These are phyloP conservation scores for Dothideomycetidae sp. DNA, from an alignment of 2,329 filamentous ascomycete species.

Conservation along the genomic window DNA sequence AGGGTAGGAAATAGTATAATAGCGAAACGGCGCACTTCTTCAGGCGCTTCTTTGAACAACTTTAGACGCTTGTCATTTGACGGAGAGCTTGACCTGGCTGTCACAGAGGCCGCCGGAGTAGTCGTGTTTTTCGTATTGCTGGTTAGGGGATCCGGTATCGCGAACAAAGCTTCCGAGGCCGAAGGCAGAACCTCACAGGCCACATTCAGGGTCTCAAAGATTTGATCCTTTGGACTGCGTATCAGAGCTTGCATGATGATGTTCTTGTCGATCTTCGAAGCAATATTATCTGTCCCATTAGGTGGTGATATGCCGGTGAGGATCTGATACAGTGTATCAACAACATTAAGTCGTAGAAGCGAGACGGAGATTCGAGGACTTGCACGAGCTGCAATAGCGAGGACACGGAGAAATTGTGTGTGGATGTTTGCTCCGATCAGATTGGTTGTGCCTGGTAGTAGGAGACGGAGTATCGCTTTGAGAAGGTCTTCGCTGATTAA, in stretches of 20 bases:
- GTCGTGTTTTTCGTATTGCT: slow-evolving; percentile 30
- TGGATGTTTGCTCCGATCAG: slow-evolving; percentile 88
- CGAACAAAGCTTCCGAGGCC: slow-evolving; percentile 44
- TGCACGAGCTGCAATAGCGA: slow-evolving; percentile 78
- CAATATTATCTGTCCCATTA: slow-evolving; percentile 58
- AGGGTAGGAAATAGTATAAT: slow-evolving; percentile 87
- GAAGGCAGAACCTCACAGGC: slow-evolving; percentile 86
- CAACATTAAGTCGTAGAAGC: slow-evolving; percentile 88
- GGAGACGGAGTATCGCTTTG: slow-evolving; percentile 66
- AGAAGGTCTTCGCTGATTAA: slow-evolving; percentile 80
- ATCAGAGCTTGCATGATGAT: slow-evolving; percentile 98
- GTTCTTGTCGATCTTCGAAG: slow-evolving; percentile 83
- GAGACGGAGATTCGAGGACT: slow-evolving; percentile 80
- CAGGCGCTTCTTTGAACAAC: slow-evolving; percentile 66
- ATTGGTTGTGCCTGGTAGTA: slow-evolving; percentile 89
- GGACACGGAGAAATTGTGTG: slow-evolving; percentile 83
- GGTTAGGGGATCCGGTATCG: slow-evolving; percentile 36
- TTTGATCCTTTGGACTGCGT: slow-evolving; percentile 85
- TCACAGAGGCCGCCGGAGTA: slow-evolving; percentile 32
- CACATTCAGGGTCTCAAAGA: slow-evolving; percentile 93
- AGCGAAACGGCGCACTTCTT: slow-evolving; percentile 80
- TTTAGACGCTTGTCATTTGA: slow-evolving; percentile 71
- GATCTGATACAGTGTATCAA: slow-evolving; percentile 95
- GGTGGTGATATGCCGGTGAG: slow-evolving; percentile 90
- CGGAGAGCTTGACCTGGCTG: slow-evolving; percentile 37